Percentiles rank a stretch among this genome's conserved stretches.
Conservation (phyloP, 202 grass and related monocot species). For the Saccharum hybrid region DNA sequence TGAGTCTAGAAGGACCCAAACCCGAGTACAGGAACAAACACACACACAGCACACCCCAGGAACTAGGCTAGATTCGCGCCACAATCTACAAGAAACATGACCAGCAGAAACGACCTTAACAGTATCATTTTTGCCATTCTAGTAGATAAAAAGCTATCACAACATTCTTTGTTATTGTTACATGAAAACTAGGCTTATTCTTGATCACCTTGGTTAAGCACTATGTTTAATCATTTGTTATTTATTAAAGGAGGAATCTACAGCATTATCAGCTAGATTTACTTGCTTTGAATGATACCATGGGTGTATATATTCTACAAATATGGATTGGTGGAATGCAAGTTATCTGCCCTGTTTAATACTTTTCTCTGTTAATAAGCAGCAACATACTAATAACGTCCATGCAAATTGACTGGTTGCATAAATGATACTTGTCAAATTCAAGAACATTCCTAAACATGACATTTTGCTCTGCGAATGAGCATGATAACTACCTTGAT, state of each 20-base stretch:
- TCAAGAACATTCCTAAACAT: neutral
- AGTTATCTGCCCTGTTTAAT: slow-evolving; percentile 5
- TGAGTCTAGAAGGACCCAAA: neutral
- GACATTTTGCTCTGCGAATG: neutral
- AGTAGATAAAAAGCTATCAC: slow-evolving; percentile 8
- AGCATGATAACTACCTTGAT: neutral
- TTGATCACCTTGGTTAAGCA: neutral
- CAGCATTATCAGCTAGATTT: neutral
- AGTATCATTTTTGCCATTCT: slow-evolving; percentile 1
- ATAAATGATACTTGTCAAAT: neutral
- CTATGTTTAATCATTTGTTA: neutral
- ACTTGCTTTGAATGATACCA: slow-evolving; percentile 29
- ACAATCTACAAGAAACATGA: neutral
- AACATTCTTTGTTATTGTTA: neutral
- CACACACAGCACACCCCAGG: neutral
- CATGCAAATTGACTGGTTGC: neutral
- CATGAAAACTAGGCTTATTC: neutral
- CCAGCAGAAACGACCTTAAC: neutral
- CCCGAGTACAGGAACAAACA: neutral
- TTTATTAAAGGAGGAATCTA: neutral
- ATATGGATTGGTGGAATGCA: neutral
- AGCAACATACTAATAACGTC: neutral
- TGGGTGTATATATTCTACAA: slow-evolving; percentile 6
- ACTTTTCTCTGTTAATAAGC: slow-evolving; percentile 33
- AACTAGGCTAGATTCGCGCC: neutral